Percentiles rank a stretch among this genome's conserved stretches.
phyloP scores from a whole-genome alignment of 164 flowering plant species.

The Chloranthus sessilifolius region DNA sequence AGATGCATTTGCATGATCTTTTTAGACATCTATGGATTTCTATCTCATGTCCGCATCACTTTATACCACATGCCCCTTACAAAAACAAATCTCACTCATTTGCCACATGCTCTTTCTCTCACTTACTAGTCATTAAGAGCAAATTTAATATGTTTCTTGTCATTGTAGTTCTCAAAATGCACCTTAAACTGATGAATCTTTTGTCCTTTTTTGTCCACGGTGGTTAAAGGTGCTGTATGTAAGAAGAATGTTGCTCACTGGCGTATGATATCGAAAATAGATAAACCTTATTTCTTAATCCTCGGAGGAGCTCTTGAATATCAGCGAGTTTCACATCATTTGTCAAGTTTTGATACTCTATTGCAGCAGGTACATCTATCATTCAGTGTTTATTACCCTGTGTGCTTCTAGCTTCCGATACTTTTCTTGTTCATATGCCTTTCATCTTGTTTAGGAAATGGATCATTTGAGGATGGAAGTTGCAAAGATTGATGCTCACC shows the following conservation, averaged over 20 bases:
- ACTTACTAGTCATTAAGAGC: too few relatives aligned
- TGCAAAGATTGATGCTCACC: conserved; percentile 78
- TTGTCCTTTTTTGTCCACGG: too few relatives aligned
- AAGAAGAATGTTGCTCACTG: conserved; percentile 98
- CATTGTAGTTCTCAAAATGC: too few relatives aligned
- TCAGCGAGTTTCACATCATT: conserved; percentile 77
- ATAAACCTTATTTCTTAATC: conserved; percentile 69
- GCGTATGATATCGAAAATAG: conserved; percentile 76
- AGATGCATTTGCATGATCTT: too few relatives aligned
- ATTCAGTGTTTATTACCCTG: conserved; percentile 1
- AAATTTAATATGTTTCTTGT: too few relatives aligned
- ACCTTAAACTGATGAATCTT: conserved; percentile 14
- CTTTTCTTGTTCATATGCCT: conserved; percentile 10
- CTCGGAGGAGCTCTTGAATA: conserved; percentile 98
- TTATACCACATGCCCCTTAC: too few relatives aligned
- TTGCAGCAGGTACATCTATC: conserved; percentile 68
- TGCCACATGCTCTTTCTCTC: too few relatives aligned
- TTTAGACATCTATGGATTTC: too few relatives aligned
- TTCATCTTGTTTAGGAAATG: conserved; percentile 58
- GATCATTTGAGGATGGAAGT: conserved; percentile 98
- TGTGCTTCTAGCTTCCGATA: neutral
- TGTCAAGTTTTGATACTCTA: conserved; percentile 89
- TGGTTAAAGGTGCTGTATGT: conserved; percentile 89
- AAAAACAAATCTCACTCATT: too few relatives aligned
- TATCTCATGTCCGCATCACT: too few relatives aligned